Conservation (phyloP, 2,329 filamentous ascomycete genomes). For the Colletotrichum viniferum region DNA sequence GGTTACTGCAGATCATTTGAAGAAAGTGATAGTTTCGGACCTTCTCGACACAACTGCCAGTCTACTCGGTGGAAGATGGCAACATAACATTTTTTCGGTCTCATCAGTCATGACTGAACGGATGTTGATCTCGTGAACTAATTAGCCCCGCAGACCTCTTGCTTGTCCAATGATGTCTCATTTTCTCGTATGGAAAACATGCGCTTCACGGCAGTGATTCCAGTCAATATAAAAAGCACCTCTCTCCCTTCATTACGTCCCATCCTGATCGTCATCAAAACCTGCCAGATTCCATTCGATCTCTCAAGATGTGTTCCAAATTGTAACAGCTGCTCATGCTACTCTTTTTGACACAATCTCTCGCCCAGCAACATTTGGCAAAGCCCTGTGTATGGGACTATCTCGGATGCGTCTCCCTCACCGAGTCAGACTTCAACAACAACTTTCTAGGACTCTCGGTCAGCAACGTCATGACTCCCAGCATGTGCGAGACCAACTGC, state of each 20-base stretch:
- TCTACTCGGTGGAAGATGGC: background rate
- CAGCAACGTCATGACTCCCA: background rate
- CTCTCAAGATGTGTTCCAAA: background rate
- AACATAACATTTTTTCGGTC: background rate
- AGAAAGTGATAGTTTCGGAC: background rate
- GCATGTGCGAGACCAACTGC: background rate
- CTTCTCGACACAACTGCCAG: background rate
- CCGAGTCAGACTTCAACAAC: background rate
- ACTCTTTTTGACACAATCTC: background rate
- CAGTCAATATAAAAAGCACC: accelerated
- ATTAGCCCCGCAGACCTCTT: accelerated
- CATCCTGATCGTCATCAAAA: background rate
- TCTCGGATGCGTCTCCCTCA: background rate
- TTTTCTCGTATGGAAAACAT: accelerated
- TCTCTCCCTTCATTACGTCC: background rate
- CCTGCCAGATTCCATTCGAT: background rate
- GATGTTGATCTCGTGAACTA: accelerated
- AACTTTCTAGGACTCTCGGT: background rate
- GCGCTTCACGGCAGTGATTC: accelerated
- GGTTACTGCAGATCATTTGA: background rate
- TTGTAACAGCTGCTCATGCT: background rate
- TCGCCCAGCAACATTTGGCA: background rate
- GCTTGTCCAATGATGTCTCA: background rate
- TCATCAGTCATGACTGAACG: background rate
- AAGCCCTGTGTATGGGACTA: background rate